Percentiles rank a stretch among this genome's conserved stretches.
Evolutionary conservation across 1,284 basidiomycete species (phyloP).

Genomic region (Ustilago trichophora): DNA sequence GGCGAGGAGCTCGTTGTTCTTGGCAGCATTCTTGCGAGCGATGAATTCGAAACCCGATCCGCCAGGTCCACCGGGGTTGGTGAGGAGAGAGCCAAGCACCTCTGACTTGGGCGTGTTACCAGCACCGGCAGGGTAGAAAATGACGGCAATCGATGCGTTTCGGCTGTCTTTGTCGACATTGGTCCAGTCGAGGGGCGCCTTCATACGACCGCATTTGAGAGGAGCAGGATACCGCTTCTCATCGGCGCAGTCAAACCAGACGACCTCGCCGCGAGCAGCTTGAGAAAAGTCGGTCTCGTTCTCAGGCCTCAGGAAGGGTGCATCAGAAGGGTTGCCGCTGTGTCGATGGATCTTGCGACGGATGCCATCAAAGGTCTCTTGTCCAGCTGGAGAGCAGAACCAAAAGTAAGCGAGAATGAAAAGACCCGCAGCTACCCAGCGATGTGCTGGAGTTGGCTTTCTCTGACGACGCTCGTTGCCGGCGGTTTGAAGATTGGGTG

Average conservation of each 20-base stretch:
- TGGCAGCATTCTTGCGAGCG: conserved; percentile 21
- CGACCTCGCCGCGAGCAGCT: conserved; percentile 34
- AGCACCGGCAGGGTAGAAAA: conserved; percentile 51
- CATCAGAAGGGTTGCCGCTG: conserved; percentile 6
- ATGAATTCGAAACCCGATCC: conserved; percentile 45
- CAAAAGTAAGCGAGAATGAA: conserved; percentile 18
- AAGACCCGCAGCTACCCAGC: conserved; percentile 13
- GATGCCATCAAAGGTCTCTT: conserved; percentile 8
- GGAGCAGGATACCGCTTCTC: conserved; percentile 32
- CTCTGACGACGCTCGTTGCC: conserved; percentile 5
- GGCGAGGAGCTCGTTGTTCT: conserved; percentile 27
- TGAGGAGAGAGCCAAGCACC: conserved; percentile 44
- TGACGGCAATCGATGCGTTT: conserved; percentile 46
- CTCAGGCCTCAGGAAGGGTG: conserved; percentile 19
- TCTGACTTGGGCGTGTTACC: conserved; percentile 36
- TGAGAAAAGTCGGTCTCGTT: conserved; percentile 43
- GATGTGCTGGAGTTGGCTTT: conserved; percentile 16
- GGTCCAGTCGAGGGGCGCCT: conserved; percentile 50
- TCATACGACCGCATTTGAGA: conserved; percentile 49
- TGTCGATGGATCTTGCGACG: conserved; percentile 12
- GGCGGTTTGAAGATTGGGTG: conserved; percentile 13
- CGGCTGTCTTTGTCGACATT: conserved; percentile 39
- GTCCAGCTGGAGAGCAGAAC: conserved; percentile 16
- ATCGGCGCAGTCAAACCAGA: conserved; percentile 43
- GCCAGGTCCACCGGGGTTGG: conserved; percentile 55